Evolutionary conservation across 352 stramenopile genomes (phyloP).

Genomic region (Phytophthora cactorum): DNA sequence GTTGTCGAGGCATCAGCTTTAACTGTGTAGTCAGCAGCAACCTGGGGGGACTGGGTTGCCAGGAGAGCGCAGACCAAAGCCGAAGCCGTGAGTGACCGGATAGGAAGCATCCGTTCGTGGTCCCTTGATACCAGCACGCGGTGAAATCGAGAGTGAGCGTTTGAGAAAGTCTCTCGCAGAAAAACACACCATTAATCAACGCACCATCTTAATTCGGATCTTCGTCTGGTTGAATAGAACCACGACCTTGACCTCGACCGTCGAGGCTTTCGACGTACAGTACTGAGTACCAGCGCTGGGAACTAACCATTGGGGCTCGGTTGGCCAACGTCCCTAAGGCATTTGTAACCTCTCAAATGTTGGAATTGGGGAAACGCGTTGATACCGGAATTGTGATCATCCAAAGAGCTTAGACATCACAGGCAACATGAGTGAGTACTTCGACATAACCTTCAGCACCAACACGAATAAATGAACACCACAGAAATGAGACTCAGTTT

Average conservation of each 20-base stretch:
- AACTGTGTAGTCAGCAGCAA: slow-evolving; percentile 26
- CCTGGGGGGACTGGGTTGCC: background rate
- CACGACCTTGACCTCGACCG: background rate
- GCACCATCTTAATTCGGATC: slow-evolving; percentile 27
- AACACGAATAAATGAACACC: background rate
- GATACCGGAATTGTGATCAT: too few species aligned
- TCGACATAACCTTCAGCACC: too few species aligned
- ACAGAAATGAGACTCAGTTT: background rate
- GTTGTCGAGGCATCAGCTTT: slow-evolving; percentile 24
- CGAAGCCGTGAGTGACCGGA: slow-evolving; percentile 11
- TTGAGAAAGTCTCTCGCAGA: background rate
- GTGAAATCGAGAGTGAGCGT: slow-evolving; percentile 6
- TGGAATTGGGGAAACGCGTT: too few species aligned
- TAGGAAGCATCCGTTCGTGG: slow-evolving; percentile 10
- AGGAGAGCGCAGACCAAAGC: slow-evolving; percentile 7
- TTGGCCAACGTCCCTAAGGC: too few species aligned
- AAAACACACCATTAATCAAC: slow-evolving; percentile 6
- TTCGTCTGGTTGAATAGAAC: slow-evolving; percentile 19
- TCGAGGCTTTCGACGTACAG: too few species aligned
- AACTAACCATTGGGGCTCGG: too few species aligned
- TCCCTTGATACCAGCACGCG: background rate
- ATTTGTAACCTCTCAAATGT: too few species aligned
- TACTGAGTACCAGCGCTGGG: too few species aligned
- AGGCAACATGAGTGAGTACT: too few species aligned
- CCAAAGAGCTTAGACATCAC: too few species aligned